Base-by-base conservation (phyloP, 75 land plant genomes). In the Sequoia sempervirens region DNA sequence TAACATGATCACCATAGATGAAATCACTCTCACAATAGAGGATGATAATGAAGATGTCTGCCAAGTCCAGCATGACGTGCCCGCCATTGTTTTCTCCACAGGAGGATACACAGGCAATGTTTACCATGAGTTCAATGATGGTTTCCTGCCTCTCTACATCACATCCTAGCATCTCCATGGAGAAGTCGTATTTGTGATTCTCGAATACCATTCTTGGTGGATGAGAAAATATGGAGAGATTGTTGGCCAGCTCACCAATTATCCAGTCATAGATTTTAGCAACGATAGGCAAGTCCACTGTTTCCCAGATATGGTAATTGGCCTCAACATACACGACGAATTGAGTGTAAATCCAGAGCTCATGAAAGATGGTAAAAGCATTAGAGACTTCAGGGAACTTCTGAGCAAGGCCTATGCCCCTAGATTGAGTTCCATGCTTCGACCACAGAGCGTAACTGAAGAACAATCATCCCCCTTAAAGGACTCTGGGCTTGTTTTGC, bases 91-190 rank as follows among this genome's bases (percentile, higher is more conserved):
- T 70, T 95, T 95, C 90, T 94, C 94, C 20, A 92, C 92, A 0
- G 94, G 94, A 69, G 95, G 97, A 3, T 95, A 92, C 87, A 92
- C 94, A 18, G 95, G 97, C 41, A 95, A 93, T 73, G 85, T 92
- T 34, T 95, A 91, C 85, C 97, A 95, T 73, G 97, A 93, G 68
- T 95, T 95, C 89, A 92, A 92, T 84, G 95, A 95, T 81, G 96
- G 93, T 37, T 80, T 95, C 38, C 43, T 95, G 40, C 91, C 91
- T 10, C 85, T 90, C 41, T 90, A 81, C 82, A 80, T 88, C 54
- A 88, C 91, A 4, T 79, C 90, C 11, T 84, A 88, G 75, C 81
- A 82, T 50, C 91, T 84, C 47, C 72, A 84, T 23, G 80, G 85
- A 17, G 69, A 90, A 85, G 92, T 90, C 45, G 88, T 90, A 52